A percentile compares a stretch with the other conserved stretches of the same genome.
phyloP scores from a whole-genome alignment of 192 early-diverging fungal species.

The Pilaira anomala region DNA sequence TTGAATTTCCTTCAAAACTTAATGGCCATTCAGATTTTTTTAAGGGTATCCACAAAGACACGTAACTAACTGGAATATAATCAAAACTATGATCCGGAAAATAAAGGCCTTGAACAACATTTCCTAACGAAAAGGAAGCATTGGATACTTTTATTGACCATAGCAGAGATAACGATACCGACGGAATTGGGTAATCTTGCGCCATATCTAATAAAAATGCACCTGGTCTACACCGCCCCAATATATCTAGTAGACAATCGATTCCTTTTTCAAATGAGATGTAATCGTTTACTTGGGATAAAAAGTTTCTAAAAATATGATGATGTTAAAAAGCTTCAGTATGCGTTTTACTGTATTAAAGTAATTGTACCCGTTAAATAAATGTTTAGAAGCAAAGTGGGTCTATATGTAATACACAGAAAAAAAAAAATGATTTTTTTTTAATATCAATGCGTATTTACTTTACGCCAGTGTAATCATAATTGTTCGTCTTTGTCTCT shows the following conservation, averaged over 20 bases:
- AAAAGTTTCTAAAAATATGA: slow-evolving; percentile 12
- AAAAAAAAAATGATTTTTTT: neutral
- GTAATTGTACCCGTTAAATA: slow-evolving; percentile 24
- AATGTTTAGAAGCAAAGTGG: slow-evolving; percentile 24
- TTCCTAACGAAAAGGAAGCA: slow-evolving; percentile 24
- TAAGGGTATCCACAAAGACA: slow-evolving; percentile 24
- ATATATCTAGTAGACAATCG: slow-evolving; percentile 25
- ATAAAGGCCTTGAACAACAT: slow-evolving; percentile 28
- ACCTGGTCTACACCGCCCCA: slow-evolving; percentile 38
- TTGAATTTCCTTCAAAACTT: slow-evolving; percentile 22
- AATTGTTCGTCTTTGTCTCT: slow-evolving; percentile 32
- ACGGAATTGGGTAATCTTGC: slow-evolving; percentile 28
- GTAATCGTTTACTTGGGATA: neutral
- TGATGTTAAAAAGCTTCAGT: no score
- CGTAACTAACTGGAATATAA: slow-evolving; percentile 36
- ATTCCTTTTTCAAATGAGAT: slow-evolving; percentile 2
- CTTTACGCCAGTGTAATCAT: slow-evolving; percentile 23
- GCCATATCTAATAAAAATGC: slow-evolving; percentile 40
- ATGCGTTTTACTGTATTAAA: neutral
- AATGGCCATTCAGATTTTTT: slow-evolving; percentile 22
- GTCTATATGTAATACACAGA: no score
- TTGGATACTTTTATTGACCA: slow-evolving; percentile 30
- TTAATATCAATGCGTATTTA: neutral
- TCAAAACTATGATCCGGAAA: slow-evolving; percentile 33
- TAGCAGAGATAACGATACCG: slow-evolving; percentile 37